Evolutionary conservation across 176 grass and related monocot genomes (phyloP).

Genomic region (Aegilops tauschii): DNA sequence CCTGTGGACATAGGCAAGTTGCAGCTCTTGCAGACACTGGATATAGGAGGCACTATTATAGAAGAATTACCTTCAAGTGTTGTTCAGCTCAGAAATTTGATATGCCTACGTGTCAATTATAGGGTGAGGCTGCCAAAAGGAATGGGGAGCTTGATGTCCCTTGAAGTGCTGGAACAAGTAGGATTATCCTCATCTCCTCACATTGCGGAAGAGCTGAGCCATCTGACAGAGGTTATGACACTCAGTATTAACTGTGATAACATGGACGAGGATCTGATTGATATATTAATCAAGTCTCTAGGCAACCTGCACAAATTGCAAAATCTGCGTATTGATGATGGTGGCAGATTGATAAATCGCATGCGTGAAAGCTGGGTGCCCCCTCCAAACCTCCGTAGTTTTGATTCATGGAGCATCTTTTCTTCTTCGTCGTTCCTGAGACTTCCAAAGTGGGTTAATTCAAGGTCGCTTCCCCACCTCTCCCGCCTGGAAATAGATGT

Average conservation of each 20-base stretch:
- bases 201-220: background rate
- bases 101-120: background rate
- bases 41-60: background rate
- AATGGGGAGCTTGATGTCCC: background rate
- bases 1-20: background rate
- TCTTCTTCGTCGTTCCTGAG: rapidly evolving
- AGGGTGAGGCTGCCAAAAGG: background rate
- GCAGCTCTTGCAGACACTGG: background rate
- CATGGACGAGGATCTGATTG: background rate
- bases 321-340: rapidly evolving
- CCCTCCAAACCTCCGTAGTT: background rate
- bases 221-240: background rate
- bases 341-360: background rate
- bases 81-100: background rate
- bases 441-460: background rate
- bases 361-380: background rate
- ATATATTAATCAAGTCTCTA: background rate
- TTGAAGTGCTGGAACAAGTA: rapidly evolving
- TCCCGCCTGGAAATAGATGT: background rate
- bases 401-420: background rate
- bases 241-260: rapidly evolving
- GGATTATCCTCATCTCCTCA: background rate
- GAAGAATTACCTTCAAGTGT: background rate
- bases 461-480: background rate
- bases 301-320: background rate